Conservation (phyloP, 345 rosid genomes). For the Lepidium sativum region DNA sequence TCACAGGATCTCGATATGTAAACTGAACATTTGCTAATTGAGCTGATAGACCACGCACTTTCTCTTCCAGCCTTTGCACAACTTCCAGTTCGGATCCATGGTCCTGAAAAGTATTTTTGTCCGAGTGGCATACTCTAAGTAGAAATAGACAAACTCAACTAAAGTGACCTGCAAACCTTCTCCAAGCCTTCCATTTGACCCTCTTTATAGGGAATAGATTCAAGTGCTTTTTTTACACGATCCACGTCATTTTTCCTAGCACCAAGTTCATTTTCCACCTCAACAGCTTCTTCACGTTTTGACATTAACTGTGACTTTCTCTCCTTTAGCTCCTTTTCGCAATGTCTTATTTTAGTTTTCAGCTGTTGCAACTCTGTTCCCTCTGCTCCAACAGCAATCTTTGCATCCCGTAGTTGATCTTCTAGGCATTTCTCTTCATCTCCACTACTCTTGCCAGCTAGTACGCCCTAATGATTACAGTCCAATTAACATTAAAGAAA, state of each 20-base stretch:
- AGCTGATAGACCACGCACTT: constrained; percentile 54
- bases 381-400: constrained; percentile 78
- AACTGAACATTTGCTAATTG: constrained; percentile 79
- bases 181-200: constrained; percentile 7
- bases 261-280: constrained; percentile 67
- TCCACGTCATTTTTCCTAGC: constrained; percentile 61
- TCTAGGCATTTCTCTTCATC: constrained; percentile 95
- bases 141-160: neutral
- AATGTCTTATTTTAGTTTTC: constrained; percentile 73
- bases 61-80: constrained; percentile 70
- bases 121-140: constrained; percentile 1
- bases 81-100: constrained; percentile 54
- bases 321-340: constrained; percentile 79
- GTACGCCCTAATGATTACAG: constrained; percentile 55
- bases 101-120: constrained; percentile 39
- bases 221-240: constrained; percentile 41
- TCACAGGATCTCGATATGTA: constrained; percentile 70
- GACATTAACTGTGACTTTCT: constrained; percentile 59
- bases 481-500: constrained; percentile 7
- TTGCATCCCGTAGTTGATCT: constrained; percentile 92
- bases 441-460: constrained; percentile 93
- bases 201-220: constrained; percentile 58
- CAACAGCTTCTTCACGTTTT: constrained; percentile 70
- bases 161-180: no score
- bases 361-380: constrained; percentile 84